Evolutionary conservation across 768 basidiomycete genomes (phyloP), one percentile per base, ranked within the genome.

Genomic region (Tulasnella sp.): DNA sequence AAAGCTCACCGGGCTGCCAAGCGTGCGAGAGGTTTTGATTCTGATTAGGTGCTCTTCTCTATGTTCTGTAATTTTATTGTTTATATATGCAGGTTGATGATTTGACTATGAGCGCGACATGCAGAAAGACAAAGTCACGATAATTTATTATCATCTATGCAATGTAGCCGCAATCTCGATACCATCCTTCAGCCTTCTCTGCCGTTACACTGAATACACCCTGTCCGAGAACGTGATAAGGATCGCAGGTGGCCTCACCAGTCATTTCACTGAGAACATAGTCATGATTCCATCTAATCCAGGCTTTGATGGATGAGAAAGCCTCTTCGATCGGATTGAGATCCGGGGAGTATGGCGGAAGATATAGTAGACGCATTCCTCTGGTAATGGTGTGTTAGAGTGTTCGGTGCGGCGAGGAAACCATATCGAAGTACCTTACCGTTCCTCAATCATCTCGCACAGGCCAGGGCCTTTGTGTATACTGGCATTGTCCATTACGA

Each of bases 391-490:
- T 39, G n/a, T n/a, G 71, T 38, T 46, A 52, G 44, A n/a, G n/a
- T n/a, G n/a, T n/a, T n/a, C n/a, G n/a, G n/a, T n/a, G n/a, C n/a
- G n/a, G n/a, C n/a, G n/a, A n/a, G n/a, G n/a, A n/a, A n/a, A n/a
- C n/a, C n/a, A n/a, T n/a, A n/a, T n/a, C n/a, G n/a, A n/a, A n/a
- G n/a, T n/a, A n/a, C n/a, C 71, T 39, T 31, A 87, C 86, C 83
- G 79, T 21, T 80, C 81, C 76, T 85, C 83, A 72, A 86, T 82
- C 75, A 86, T 79, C n/a, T 85, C 84, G 1, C 58, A 75, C 4
- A 88, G 79, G 0, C 81, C 80, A 0, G 80, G 76, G 36, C 81
- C 78, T 46, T 87, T 83, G 79, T 88, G 86, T 27, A 87, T 86
- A 0, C 75, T 39, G 9, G 84, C 84, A 38, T 79, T 79, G 71